Conservation (phyloP, 163 green algal genomes). For the Chlamydomonas reinhardtii region DNA sequence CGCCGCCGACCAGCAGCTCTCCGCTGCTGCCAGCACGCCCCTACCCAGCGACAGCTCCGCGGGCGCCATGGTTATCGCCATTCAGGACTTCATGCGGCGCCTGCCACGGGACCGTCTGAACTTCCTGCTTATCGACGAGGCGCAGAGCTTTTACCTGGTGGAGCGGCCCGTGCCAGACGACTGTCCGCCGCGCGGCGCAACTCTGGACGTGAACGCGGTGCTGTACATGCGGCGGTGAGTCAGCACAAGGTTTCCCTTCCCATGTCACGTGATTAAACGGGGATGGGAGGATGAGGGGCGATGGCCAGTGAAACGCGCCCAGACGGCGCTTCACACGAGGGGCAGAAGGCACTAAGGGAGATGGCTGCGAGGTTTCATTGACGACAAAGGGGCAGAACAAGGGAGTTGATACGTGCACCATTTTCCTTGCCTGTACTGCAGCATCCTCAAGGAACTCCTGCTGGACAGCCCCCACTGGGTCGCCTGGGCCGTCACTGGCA, state of each 20-base stretch:
- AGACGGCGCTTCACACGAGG: not conserved
- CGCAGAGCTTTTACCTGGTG: constrained; percentile 42
- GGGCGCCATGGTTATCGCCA: constrained; percentile 10
- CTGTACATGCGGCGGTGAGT: constrained; percentile 31
- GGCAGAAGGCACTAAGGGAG: not conserved
- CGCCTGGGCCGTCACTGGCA: too few species aligned
- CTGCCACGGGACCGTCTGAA: too few species aligned
- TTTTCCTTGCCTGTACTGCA: constrained; percentile 10
- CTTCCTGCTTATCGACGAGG: constrained; percentile 43
- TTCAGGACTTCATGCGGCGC: too few species aligned
- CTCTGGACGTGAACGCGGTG: constrained; percentile 14
- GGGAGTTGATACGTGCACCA: not conserved
- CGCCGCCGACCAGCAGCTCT: constrained; percentile 10
- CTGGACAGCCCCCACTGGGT: constrained; percentile 43
- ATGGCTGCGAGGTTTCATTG: not conserved
- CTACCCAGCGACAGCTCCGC: constrained; percentile 1
- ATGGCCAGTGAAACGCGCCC: not conserved
- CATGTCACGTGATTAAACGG: not conserved
- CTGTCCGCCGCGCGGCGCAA: not conserved
- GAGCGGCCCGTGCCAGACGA: not conserved
- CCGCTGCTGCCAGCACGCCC: constrained; percentile 22
- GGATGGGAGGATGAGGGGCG: constrained; percentile 4
- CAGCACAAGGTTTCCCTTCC: not conserved
- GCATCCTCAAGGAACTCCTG: constrained; percentile 39
- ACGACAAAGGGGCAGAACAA: not conserved